Evolutionary conservation across 2,329 filamentous ascomycete species (phyloP), one percentile per base, ranked within the genome.

Genomic region (Rutstroemia sp.): DNA sequence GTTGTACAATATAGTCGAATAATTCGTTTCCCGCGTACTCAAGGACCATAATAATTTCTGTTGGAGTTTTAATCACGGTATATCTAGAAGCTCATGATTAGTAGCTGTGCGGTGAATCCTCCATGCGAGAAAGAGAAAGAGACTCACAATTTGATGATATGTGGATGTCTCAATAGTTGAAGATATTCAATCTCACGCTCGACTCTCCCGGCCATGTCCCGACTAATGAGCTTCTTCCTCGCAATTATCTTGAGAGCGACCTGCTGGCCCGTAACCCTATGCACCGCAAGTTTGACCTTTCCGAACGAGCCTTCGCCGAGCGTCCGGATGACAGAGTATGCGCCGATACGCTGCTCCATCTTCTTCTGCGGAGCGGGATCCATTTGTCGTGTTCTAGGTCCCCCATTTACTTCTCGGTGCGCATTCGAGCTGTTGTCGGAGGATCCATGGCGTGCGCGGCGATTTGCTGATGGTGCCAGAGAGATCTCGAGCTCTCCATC

Each of bases 131-230:
- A 41, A 41, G 14, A 41, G 45, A 14, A 39, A 2, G 39, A 14
- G 42, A 77, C 81, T 69, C 78, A 96, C 84, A 99, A 81, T 75
- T 99, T 99, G 78, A 99, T 99, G 71, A 99, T 99, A 74, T 99
- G 94, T 42, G 94, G 94, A 72, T 99, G 94, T 59, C 94, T 86
- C 59, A 99, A 79, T 59, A 99, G 77, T 75, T 99, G 94, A 61
- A 99, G 81, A 71, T 99, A 99, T 72, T 96, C 92, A 66, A 99
- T 99, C 77, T 99, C 94, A 65, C 94, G 84, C 77, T 99, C 94
- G 62, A 99, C 95, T 59, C 94, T 84, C 59, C 94, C 94, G 53
- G 95, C 92, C 94, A 99, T 97, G 73, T 99, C 94, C 68, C 92
- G 82, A 65, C 92, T 97, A 66, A 96, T 90, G 68, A 99, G 81